phyloP scores from a whole-genome alignment of 1,284 basidiomycete genomes.

The Phellinidium pouzarii region DNA sequence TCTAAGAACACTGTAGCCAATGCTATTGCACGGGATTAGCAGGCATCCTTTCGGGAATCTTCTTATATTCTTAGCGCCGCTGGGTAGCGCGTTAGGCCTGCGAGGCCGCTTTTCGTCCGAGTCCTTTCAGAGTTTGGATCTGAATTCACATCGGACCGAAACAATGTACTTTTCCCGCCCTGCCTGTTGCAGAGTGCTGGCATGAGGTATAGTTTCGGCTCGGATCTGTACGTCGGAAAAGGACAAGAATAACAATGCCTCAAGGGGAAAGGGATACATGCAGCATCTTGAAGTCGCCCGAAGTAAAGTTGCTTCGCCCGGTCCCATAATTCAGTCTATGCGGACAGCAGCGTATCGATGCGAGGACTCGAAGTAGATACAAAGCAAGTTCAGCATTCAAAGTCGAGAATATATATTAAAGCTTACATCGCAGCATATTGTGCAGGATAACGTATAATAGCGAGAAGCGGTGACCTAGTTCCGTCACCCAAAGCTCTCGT shows the following conservation, averaged over 20 bases:
- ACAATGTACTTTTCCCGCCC: background rate
- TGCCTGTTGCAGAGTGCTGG: background rate
- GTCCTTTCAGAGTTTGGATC: background rate
- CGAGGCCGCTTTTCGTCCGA: background rate
- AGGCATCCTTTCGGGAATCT: background rate
- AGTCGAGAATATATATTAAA: background rate
- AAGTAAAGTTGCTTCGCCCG: background rate
- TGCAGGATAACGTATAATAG: constrained; percentile 1
- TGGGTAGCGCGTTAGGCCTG: background rate
- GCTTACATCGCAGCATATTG: constrained; percentile 3
- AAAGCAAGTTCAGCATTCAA: constrained; percentile 3
- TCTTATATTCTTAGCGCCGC: background rate
- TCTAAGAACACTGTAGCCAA: too few relatives aligned
- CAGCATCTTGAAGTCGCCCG: background rate
- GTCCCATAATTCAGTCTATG: background rate
- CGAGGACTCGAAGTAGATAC: background rate
- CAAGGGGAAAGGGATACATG: background rate
- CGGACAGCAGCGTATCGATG: background rate
- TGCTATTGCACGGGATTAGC: background rate
- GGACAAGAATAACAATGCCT: background rate
- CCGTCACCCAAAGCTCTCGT: constrained; percentile 15
- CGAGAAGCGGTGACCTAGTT: background rate
- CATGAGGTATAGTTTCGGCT: background rate
- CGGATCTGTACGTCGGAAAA: background rate
- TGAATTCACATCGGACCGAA: background rate